These are phyloP conservation scores for Tympanopsis confertula DNA, from an alignment of 2,329 filamentous ascomycete species.

Conservation along the genomic window DNA sequence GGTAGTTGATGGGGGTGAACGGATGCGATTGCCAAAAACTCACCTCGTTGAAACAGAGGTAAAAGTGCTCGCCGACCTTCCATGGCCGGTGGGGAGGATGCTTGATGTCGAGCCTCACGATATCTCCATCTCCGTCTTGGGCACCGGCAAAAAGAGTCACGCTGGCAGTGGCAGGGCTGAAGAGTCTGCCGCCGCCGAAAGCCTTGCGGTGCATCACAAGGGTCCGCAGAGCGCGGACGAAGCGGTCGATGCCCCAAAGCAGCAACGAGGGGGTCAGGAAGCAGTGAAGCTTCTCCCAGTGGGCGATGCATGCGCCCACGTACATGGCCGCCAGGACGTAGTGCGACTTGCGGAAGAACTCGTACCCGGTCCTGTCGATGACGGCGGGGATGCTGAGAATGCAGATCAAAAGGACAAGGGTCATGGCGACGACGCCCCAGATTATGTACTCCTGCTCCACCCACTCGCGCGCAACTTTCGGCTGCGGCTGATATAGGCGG, in stretches of 20 bases:
- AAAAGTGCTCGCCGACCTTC: slow-evolving; percentile 62
- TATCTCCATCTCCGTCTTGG: slow-evolving; percentile 38
- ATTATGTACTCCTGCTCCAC: slow-evolving; percentile 58
- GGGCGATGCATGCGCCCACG: slow-evolving; percentile 64
- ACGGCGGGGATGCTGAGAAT: slow-evolving; percentile 33
- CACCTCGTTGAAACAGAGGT: slow-evolving; percentile 52
- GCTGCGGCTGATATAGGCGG: slow-evolving; percentile 61
- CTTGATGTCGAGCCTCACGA: slow-evolving; percentile 55
- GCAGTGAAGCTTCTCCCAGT: slow-evolving; percentile 58
- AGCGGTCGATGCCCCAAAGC: slow-evolving; percentile 55
- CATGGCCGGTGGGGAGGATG: slow-evolving; percentile 45
- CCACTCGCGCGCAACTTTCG: slow-evolving; percentile 40
- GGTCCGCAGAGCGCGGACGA: slow-evolving; percentile 42
- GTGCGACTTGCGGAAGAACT: slow-evolving; percentile 66
- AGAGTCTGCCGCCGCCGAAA: slow-evolving; percentile 32
- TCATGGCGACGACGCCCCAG: slow-evolving; percentile 61
- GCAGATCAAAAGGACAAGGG: slow-evolving; percentile 45
- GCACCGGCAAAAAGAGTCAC: slow-evolving; percentile 40
- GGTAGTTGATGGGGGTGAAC: slow-evolving; percentile 51
- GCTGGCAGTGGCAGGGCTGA: slow-evolving; percentile 37
- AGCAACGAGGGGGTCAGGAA: slow-evolving; percentile 57
- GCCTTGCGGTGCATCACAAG: slow-evolving; percentile 49
- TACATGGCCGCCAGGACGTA: slow-evolving; percentile 65
- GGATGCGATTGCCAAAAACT: slow-evolving; percentile 65
- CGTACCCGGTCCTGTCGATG: slow-evolving; percentile 60